Conservation (phyloP, 768 basidiomycete genomes). For the Podaxis sp. region DNA sequence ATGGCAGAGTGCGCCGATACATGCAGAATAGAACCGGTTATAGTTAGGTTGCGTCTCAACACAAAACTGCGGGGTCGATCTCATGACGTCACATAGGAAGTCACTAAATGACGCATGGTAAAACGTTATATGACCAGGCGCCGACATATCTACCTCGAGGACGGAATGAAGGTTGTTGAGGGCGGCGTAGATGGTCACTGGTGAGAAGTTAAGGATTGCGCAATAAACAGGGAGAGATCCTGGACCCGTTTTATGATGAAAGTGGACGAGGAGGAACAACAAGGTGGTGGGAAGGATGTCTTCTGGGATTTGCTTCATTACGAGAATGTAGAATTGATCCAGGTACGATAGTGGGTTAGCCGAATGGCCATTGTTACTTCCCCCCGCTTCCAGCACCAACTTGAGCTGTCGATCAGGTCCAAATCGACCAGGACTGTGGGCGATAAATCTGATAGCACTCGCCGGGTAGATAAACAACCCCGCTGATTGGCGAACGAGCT, state of each 20-base stretch:
- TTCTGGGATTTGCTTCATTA: neutral
- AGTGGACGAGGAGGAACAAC: neutral
- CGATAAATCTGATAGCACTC: conserved; percentile 25
- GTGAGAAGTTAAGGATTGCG: neutral
- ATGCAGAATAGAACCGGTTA: neutral
- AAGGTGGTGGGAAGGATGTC: neutral
- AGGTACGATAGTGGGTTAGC: neutral
- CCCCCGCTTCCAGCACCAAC: neutral
- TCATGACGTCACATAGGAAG: neutral
- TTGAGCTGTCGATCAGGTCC: neutral
- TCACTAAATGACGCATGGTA: neutral
- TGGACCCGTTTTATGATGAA: no score
- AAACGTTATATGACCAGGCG: neutral
- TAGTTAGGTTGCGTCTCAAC: neutral
- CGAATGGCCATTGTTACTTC: neutral
- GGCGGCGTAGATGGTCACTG: neutral
- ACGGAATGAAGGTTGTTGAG: neutral
- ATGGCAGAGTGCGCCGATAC: neutral
- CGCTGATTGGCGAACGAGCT: neutral
- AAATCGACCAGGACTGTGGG: neutral
- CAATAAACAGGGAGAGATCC: neutral
- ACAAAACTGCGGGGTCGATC: neutral
- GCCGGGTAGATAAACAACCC: conserved; percentile 28
- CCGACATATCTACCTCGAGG: neutral
- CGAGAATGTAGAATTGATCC: neutral